Percentiles rank a stretch among this genome's conserved stretches.
These are phyloP conservation scores for Acorus calamus DNA, from an alignment of 106 monocot species.

Conservation along the genomic window DNA sequence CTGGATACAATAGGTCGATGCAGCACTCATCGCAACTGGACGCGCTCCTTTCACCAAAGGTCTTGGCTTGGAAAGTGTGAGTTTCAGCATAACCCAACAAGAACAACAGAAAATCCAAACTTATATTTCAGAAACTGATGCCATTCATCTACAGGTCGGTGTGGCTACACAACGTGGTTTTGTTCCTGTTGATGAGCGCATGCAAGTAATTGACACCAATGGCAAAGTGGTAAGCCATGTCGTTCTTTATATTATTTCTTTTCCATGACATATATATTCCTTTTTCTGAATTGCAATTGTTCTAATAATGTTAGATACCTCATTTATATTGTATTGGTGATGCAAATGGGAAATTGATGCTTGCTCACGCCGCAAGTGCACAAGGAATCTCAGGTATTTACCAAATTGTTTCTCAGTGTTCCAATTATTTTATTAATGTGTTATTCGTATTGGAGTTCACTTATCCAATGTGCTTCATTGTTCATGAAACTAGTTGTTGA, in stretches of 20 bases:
- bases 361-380: conserved; percentile 99
- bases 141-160: conserved; percentile 50
- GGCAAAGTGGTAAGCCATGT: conserved; percentile 61
- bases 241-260: neutral
- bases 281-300: neutral
- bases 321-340: conserved; percentile 96
- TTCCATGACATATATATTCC: too few relatives aligned
- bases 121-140: neutral
- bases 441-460: neutral
- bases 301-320: conserved; percentile 42
- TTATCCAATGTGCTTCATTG: neutral
- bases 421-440: neutral
- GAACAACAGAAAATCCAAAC: neutral
- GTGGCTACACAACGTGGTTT: conserved; percentile 93
- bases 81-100: neutral
- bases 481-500: conserved; percentile 58
- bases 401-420: neutral
- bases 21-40: conserved; percentile 97
- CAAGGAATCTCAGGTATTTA: conserved; percentile 90
- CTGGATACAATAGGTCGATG: conserved; percentile 61
- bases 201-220: conserved; percentile 77
- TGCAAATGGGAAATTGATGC: conserved; percentile 99
- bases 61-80: neutral
- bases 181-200: conserved; percentile 87
- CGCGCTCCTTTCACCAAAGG: conserved; percentile 40